Evolutionary conservation across 2,329 filamentous ascomycete genomes (phyloP).

Genomic region (Alternaria incomplexa): DNA sequence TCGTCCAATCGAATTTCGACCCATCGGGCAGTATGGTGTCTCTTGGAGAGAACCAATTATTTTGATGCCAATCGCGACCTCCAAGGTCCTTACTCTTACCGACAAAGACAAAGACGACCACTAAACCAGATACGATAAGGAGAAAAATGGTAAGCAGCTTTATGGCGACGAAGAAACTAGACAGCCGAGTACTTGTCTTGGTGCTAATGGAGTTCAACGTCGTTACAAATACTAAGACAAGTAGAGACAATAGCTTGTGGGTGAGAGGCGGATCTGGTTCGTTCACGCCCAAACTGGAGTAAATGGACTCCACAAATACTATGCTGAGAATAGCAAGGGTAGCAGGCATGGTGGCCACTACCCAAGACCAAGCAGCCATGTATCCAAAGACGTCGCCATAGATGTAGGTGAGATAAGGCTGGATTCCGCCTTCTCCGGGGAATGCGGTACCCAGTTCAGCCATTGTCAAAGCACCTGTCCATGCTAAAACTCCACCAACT

Average conservation of each 20-base stretch:
- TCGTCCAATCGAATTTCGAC: constrained; percentile 39
- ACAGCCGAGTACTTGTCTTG: constrained; percentile 50
- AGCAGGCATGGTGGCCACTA: constrained; percentile 69
- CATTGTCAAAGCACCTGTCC: constrained; percentile 68
- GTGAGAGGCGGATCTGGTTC: constrained; percentile 57
- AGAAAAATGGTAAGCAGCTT: constrained; percentile 45
- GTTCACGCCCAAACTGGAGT: constrained; percentile 62
- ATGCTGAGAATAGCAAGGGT: constrained; percentile 69
- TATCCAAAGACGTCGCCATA: constrained; percentile 68
- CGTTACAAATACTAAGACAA: constrained; percentile 49
- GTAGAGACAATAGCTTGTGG: constrained; percentile 49
- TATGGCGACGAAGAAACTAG: constrained; percentile 47
- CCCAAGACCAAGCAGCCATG: constrained; percentile 70
- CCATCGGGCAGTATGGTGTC: constrained; percentile 39
- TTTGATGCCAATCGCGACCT: constrained; percentile 43
- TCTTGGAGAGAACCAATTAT: constrained; percentile 41
- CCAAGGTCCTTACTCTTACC: constrained; percentile 38
- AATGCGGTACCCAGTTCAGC: constrained; percentile 69
- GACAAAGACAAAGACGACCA: constrained; percentile 38
- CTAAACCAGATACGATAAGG: constrained; percentile 45
- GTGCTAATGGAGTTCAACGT: constrained; percentile 53
- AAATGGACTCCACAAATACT: constrained; percentile 60
- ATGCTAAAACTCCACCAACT: constrained; percentile 66
- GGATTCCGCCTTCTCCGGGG: constrained; percentile 68
- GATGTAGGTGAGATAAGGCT: constrained; percentile 67